Evolutionary conservation across 345 rosid species (phyloP).

Genomic region (Aquilaria sinensis): DNA sequence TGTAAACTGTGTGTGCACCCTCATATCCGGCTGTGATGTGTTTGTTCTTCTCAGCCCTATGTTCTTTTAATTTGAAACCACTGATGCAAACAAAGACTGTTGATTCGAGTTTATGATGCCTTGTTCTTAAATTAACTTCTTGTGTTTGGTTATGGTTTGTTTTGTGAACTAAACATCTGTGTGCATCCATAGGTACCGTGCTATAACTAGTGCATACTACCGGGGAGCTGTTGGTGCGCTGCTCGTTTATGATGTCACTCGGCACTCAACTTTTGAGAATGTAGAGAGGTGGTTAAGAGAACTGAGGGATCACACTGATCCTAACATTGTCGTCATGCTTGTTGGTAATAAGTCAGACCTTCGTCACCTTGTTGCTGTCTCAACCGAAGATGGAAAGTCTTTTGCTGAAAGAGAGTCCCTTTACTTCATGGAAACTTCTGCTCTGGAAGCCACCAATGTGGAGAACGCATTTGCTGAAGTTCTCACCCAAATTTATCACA

Average conservation of each 20-base stretch:
- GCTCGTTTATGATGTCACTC: slow-evolving; percentile 46
- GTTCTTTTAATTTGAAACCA: background rate
- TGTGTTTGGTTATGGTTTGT: background rate
- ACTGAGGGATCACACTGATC: slow-evolving; percentile 47
- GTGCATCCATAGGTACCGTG: slow-evolving; percentile 33
- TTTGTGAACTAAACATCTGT: background rate
- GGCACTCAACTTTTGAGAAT: slow-evolving; percentile 44
- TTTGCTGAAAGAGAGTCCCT: slow-evolving; percentile 45
- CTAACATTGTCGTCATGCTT: slow-evolving; percentile 50
- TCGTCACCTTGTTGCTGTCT: slow-evolving; percentile 47
- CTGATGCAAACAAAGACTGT: background rate
- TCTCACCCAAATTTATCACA: slow-evolving; percentile 39
- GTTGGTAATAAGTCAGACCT: slow-evolving; percentile 51
- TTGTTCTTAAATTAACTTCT: background rate
- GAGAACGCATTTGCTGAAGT: slow-evolving; percentile 47
- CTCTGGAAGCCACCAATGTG: slow-evolving; percentile 43
- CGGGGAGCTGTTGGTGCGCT: slow-evolving; percentile 56
- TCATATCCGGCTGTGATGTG: no score
- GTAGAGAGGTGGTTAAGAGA: slow-evolving; percentile 50
- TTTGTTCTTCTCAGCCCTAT: no score
- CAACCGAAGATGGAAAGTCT: slow-evolving; percentile 36
- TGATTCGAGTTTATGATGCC: background rate
- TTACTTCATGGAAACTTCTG: slow-evolving; percentile 54
- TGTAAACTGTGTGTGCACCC: no score
- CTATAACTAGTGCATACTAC: slow-evolving; percentile 50